Base-by-base conservation (phyloP, 768 basidiomycete species). In the Suillus luteus region DNA sequence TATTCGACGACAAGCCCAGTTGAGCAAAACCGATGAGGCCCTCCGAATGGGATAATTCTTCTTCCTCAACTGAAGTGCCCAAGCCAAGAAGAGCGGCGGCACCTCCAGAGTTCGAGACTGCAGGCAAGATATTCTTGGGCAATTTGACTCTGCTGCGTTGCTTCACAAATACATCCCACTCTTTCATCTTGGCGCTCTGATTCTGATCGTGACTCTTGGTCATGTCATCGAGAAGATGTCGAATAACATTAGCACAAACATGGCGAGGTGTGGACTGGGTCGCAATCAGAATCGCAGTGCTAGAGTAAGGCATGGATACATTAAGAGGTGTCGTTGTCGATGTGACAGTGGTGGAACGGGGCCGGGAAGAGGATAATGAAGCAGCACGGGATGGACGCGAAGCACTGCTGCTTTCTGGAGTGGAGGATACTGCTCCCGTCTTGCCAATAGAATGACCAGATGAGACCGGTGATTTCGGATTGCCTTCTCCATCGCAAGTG, bases 1-100 rank as follows among this genome's bases (percentile, higher is more conserved):
- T 79, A 52, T 77, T 87, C 40, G 90, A 81, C 1, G 88, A 89
- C 22, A 88, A 75, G 0, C 94, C 95, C 60, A 97, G 85, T 76
- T 96, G 93, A 17, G 92, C 91, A 63, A 99, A 91, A 1, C 94
- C 95, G 61, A 99, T 89, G 35, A 98, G 73, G 1, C 93, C 94
- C 40, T 93, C 93, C 27, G 84, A 89, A 73, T 96, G 94, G 37
- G 80, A 78, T 48, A 93, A 80, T 70, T 95, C 94, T 55, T 92
- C 91, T 62, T 86, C 87, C 61, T 86, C 88, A 38, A 82, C 78
- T 1, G 81, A 81, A 8, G 85, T 85, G 15, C 87, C 86, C 2
- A 90, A 79, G 10, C 91, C 91, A 4, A 92, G 80, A 43, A 93
- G 79, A 5, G 85, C 85, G 5, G 90, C 90, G 0, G 87, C 86